Percentiles rank a stretch among this genome's conserved stretches.
Evolutionary conservation across 139 green algal genomes (phyloP).

Genomic region (Nannochloris sp.): DNA sequence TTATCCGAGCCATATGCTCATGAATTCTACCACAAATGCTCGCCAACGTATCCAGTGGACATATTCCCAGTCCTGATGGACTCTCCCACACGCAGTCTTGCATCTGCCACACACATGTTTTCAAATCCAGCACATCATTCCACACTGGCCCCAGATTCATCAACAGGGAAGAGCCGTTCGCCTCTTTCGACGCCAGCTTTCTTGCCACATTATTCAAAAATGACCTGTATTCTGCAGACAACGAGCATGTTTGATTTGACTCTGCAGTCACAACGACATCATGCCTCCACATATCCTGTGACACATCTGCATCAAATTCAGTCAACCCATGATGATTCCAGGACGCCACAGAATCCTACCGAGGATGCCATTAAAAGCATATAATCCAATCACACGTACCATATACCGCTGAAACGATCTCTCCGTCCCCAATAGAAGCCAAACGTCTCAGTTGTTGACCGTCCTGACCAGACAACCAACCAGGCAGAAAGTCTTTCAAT

Average conservation of each 20-base stretch:
- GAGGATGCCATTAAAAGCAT: neutral
- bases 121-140: neutral
- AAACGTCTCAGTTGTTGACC: neutral
- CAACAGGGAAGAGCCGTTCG: slow-evolving; percentile 9
- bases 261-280: neutral
- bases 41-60: slow-evolving; percentile 23
- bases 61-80: slow-evolving; percentile 25
- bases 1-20: slow-evolving; percentile 13
- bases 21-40: slow-evolving; percentile 28
- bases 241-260: neutral
- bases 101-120: slow-evolving; percentile 11
- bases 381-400: neutral
- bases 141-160: slow-evolving; percentile 28
- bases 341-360: neutral
- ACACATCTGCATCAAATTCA: neutral
- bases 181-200: neutral
- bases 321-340: neutral
- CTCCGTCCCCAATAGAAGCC: neutral
- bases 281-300: neutral
- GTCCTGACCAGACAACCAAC: neutral
- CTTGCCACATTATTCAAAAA: neutral
- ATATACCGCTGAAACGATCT: neutral
- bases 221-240: neutral
- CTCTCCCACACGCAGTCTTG: slow-evolving; percentile 6
- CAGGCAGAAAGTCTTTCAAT: neutral